These are phyloP conservation scores for Hortaea werneckii DNA, from an alignment of 2,329 filamentous ascomycete genomes.

Conservation along the genomic window DNA sequence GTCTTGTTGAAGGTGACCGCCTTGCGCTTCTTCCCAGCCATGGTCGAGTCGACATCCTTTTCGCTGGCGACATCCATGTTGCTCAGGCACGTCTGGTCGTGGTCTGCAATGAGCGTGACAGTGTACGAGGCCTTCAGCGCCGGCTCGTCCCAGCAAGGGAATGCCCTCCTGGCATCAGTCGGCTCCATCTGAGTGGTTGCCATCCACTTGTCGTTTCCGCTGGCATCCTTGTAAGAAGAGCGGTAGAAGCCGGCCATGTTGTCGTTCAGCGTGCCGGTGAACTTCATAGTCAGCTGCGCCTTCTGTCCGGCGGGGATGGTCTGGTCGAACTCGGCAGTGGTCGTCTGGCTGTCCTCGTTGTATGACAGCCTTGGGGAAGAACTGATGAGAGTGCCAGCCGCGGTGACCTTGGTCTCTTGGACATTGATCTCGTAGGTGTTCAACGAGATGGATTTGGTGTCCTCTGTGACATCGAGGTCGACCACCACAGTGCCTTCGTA, in stretches of 20 bases:
- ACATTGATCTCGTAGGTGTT: constrained; percentile 84
- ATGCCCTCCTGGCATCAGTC: constrained; percentile 82
- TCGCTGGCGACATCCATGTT: constrained; percentile 92
- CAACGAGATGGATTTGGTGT: constrained; percentile 74
- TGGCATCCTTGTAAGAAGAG: constrained; percentile 76
- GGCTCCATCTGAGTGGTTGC: constrained; percentile 95
- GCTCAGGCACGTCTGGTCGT: constrained; percentile 81
- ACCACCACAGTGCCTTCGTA: constrained; percentile 79
- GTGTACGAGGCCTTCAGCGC: constrained; percentile 88
- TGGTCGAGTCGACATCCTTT: constrained; percentile 57
- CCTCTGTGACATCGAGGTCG: constrained; percentile 77
- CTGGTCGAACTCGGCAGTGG: constrained; percentile 69
- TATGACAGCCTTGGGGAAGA: constrained; percentile 60
- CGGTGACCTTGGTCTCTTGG: constrained; percentile 58
- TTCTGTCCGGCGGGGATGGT: constrained; percentile 63
- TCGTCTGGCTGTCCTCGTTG: constrained; percentile 70
- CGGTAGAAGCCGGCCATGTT: constrained; percentile 98
- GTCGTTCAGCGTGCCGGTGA: constrained; percentile 73
- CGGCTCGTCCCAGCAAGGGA: constrained; percentile 95
- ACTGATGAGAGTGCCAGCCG: constrained; percentile 46
- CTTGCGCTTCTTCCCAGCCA: constrained; percentile 59
- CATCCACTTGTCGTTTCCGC: constrained; percentile 71
- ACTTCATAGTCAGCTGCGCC: constrained; percentile 66
- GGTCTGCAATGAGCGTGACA: constrained; percentile 81
- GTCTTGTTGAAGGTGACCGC: constrained; percentile 86